Evolutionary conservation across 2,329 filamentous ascomycete genomes (phyloP), one percentile per base, ranked within the genome.

Genomic region (Diatrype stigma): DNA sequence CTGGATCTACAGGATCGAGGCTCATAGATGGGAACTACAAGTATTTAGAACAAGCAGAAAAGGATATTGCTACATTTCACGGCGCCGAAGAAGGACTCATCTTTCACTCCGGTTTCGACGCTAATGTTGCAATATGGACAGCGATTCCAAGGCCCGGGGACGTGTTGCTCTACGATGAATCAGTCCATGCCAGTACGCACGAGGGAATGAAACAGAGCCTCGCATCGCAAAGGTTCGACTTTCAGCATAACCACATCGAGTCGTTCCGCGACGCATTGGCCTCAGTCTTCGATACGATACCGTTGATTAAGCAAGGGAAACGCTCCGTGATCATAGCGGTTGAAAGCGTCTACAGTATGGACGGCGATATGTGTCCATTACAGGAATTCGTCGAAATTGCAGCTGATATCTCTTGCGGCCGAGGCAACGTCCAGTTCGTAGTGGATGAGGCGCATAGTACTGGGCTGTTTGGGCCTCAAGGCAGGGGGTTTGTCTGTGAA

Each of bases 111-210:
- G 79, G 77, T 0, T 82, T 70, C 51, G 74, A 79, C 51, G 80
- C 77, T 16, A 83, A 83, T 55, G 64, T 70, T 1, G 78, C 75
- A 10, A 72, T 82, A 11, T 74, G 75, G 19, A 67, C 73, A 0
- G 71, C 72, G 30, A 63, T 82, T 14, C 79, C 79, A 0, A 76
- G 75, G 26, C 71, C 72, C 0, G 78, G 76, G 0, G 80, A 83
- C 60, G 61, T 73, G 1, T 75, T 89, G 19, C 59, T 89, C 0
- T 84, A 84, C 52, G 85, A 89, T 63, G 81, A 82, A 56, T 71
- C 82, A 14, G 79, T 87, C 3, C 86, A 89, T 58, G 86, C 86
- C 0, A 87, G 82, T 63, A 76, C 78, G 0, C 81, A 82, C 52
- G 82, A 86, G 55, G 85, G 84, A 1, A 86, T 87, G 78, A 69